Evolutionary conservation across 1,284 basidiomycete species (phyloP), one percentile per base, ranked within the genome.

Genomic region (Tausonia pullulans): DNA sequence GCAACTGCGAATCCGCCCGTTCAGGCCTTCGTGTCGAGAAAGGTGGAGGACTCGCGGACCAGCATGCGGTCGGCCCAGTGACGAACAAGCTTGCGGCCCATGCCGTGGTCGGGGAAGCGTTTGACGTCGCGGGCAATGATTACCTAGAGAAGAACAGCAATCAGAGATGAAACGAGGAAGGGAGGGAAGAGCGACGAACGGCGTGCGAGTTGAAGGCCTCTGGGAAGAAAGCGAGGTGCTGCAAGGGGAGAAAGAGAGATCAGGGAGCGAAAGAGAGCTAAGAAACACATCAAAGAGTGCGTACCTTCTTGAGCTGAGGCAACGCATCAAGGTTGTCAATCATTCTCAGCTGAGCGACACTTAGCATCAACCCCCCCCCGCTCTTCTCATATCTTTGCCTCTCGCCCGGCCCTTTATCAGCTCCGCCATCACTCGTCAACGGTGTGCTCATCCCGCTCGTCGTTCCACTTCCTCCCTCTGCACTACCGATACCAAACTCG

Each of bases 181-280:
- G 41, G 27, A 40, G 10, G n/a, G 40, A 56, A 41, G 14, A 9
- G 57, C 10, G 46, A 60, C 46, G 40, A 50, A 45, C 44, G 58
- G 16, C 5, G n/a, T 62, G 60, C 5, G 41, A 58, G 56, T 65
- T 62, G 43, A 58, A 64, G 3, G 63, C 63, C 5, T 64, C 56
- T 3, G 57, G 58, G 53, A 60, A 64, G 40, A 51, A 64, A 10
- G 56, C 63, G 2, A 64, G 46, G 27, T 64, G 63, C 63, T 64
- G 41, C 6, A 9, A 44, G 9, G 45, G 46, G 13, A 57, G 40
- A 43, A 9, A 48, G 11, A 27, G 16, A 16, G 27, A 44, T 14
- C 41, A 40, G 49, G 51, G 51, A 41, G 40, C 11, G 2, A 9
- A 27, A 3, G 39, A 41, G 39, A 16, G 58, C 2, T 13, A 58